Conservation (phyloP, 306 rosid genomes). For the Gastrolobium bilobum region DNA sequence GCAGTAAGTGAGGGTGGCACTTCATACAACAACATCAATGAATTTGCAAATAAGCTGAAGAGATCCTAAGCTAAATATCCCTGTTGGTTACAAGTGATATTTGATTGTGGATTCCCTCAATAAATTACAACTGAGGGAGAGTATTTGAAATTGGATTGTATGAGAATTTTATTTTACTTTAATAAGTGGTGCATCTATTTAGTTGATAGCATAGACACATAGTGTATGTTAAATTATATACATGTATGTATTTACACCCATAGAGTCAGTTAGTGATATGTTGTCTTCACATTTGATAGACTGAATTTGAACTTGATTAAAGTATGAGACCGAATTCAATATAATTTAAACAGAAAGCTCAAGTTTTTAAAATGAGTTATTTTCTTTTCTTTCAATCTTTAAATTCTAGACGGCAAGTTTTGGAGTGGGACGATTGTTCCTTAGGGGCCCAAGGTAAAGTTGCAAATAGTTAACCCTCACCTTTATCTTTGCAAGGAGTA, state of each 20-base stretch:
- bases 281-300: background rate
- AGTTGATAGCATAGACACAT: no score
- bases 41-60: slow-evolving; percentile 46
- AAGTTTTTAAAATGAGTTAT: no score
- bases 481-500: no score
- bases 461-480: no score
- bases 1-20: slow-evolving; percentile 58
- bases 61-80: slow-evolving; percentile 25
- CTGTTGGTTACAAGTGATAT: background rate
- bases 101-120: background rate
- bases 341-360: no score
- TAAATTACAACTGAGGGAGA: background rate
- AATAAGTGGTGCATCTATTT: background rate
- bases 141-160: background rate
- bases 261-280: background rate
- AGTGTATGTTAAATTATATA: background rate
- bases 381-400: no score
- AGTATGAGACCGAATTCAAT: no score
- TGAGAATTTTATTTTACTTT: background rate
- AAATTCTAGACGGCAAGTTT: no score
- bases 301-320: background rate
- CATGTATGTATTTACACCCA: no score
- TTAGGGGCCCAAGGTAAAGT: no score
- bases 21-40: slow-evolving; percentile 59
- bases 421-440: no score